These are phyloP conservation scores for Cyberlindnera mississippiensis DNA, from an alignment of 805 yeast genomes.

Conservation along the genomic window DNA sequence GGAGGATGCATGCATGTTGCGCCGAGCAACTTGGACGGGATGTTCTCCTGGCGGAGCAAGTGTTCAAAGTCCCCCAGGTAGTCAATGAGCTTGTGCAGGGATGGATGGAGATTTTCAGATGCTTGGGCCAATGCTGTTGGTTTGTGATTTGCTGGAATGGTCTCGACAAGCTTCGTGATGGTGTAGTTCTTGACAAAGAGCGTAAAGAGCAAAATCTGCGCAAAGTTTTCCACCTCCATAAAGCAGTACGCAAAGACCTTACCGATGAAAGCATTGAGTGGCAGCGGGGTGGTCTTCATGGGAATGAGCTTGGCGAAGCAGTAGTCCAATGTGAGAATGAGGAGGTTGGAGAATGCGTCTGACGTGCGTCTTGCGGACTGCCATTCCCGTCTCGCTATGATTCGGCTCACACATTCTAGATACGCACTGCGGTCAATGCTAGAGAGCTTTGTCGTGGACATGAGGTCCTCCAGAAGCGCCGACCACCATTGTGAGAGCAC, in stretches of 20 bases:
- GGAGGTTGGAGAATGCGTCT: constrained; percentile 1
- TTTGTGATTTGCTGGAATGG: neutral
- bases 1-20: constrained; percentile 39
- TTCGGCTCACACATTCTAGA: constrained; percentile 14
- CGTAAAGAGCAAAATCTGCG: constrained; percentile 50
- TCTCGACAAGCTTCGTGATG: constrained; percentile 28
- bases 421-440: constrained; percentile 14
- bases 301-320: constrained; percentile 16
- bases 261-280: constrained; percentile 46
- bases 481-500: constrained; percentile 15
- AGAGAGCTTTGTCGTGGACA: constrained; percentile 6
- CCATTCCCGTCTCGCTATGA: constrained; percentile 17
- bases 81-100: constrained; percentile 13
- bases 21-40: constrained; percentile 31
- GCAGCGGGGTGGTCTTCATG: constrained; percentile 16
- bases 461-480: constrained; percentile 9
- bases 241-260: constrained; percentile 57
- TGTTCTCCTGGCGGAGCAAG: neutral
- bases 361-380: constrained; percentile 1
- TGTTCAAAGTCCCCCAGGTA: constrained; percentile 19
- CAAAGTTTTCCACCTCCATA: constrained; percentile 44
- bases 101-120: constrained; percentile 6
- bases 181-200: constrained; percentile 49
- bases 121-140: neutral
- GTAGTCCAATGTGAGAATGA: constrained; percentile 11